Conservation (phyloP, 805 yeast species). For the Lipomyces chichibuensis region DNA sequence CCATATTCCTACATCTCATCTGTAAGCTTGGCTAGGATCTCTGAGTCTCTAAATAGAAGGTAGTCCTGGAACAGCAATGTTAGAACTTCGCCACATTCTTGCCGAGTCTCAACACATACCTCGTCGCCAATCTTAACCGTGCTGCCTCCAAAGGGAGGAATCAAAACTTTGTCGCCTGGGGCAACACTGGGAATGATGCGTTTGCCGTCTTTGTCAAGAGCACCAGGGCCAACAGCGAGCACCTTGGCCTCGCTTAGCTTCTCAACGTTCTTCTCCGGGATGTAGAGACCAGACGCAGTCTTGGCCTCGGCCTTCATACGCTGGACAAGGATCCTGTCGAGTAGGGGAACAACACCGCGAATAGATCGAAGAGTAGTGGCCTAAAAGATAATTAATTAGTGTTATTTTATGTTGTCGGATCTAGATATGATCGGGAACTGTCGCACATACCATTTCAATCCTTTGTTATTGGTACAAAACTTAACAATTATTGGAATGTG, state of each 20-base stretch:
- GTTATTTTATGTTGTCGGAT: neutral
- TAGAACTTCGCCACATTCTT: neutral
- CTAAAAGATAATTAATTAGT: neutral
- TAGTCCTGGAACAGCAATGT: slow-evolving; percentile 40
- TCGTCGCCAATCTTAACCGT: slow-evolving; percentile 86
- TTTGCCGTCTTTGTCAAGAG: slow-evolving; percentile 73
- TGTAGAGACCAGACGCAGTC: slow-evolving; percentile 89
- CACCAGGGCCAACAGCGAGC: slow-evolving; percentile 94
- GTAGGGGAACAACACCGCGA: slow-evolving; percentile 84
- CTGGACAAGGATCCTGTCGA: slow-evolving; percentile 96
- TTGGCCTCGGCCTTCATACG: slow-evolving; percentile 87
- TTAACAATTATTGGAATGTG: neutral
- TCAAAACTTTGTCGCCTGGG: slow-evolving; percentile 91
- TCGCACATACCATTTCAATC: neutral
- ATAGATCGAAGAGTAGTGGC: slow-evolving; percentile 67
- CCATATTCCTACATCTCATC: slow-evolving; percentile 51
- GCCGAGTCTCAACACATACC: slow-evolving; percentile 39
- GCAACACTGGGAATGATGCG: slow-evolving; percentile 72
- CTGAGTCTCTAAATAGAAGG: slow-evolving; percentile 86
- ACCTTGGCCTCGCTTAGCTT: slow-evolving; percentile 92
- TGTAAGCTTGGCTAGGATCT: slow-evolving; percentile 85
- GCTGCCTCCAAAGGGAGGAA: slow-evolving; percentile 94
- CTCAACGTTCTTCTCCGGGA: slow-evolving; percentile 95
- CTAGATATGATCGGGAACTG: neutral
- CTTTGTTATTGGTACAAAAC: neutral